These are phyloP conservation scores for Heliamphora exappendiculata DNA, from an alignment of 148 eudicot genomes.

Conservation along the genomic window DNA sequence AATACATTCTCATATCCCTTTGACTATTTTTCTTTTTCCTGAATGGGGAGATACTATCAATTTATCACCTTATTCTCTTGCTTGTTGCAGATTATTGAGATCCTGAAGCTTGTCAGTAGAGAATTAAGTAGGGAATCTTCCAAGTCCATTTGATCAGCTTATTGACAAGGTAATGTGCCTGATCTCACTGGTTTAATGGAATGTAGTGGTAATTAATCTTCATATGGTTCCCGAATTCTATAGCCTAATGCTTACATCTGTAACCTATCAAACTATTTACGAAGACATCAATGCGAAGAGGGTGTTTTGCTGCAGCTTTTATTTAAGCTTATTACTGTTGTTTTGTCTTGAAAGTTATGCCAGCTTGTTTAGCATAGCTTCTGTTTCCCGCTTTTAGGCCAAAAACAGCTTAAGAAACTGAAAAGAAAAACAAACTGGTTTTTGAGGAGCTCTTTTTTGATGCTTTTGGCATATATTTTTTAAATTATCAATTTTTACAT, in stretches of 20 bases:
- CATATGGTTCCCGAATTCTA: background rate
- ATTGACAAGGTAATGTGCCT: background rate
- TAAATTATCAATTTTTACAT: too few relatives aligned
- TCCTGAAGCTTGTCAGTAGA: slow-evolving; percentile 59
- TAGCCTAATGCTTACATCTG: background rate
- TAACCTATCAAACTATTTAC: background rate
- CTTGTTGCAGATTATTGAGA: slow-evolving; percentile 66
- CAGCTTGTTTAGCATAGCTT: too few relatives aligned
- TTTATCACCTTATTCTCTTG: background rate
- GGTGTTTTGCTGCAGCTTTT: too few relatives aligned
- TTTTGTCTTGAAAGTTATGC: too few relatives aligned
- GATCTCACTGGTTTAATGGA: background rate
- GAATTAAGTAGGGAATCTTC: slow-evolving; percentile 52
- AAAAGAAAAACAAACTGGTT: too few relatives aligned
- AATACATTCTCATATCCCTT: background rate
- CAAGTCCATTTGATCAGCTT: slow-evolving; percentile 25
- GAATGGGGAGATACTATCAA: background rate
- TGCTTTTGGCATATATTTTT: too few relatives aligned
- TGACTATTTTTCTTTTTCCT: background rate
- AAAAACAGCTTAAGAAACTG: too few relatives aligned
- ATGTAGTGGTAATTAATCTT: background rate
- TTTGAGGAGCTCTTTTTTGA: too few relatives aligned
- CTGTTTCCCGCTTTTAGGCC: too few relatives aligned
- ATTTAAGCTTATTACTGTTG: too few relatives aligned
- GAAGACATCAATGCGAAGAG: too few relatives aligned